Percentiles rank a stretch among this genome's conserved stretches.
phyloP scores from a whole-genome alignment of 768 basidiomycete species.

The Leccinum fibrillosum region DNA sequence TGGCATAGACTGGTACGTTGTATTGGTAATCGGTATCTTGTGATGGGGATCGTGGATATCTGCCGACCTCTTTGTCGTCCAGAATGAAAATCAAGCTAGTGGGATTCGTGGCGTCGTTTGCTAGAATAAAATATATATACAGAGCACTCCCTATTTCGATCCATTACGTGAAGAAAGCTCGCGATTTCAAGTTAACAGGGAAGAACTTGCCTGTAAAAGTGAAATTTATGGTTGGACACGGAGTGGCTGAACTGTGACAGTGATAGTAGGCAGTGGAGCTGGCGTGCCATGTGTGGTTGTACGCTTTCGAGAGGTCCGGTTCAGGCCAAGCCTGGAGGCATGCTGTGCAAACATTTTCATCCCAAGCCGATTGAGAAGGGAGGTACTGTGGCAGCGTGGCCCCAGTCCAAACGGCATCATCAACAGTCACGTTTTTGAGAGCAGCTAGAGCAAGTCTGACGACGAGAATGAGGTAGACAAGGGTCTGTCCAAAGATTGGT shows the following conservation, averaged over 20 bases:
- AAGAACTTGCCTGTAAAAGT: conserved; percentile 8
- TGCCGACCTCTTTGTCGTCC: neutral
- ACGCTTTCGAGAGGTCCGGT: neutral
- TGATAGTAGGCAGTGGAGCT: no score
- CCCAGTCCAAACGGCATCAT: neutral
- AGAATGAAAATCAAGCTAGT: conserved; percentile 7
- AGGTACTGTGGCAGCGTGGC: neutral
- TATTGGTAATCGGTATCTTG: conserved; percentile 8
- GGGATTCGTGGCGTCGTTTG: neutral
- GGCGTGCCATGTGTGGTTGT: neutral
- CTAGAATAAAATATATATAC: conserved; percentile 19
- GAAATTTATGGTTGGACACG: neutral
- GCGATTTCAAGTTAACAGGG: neutral
- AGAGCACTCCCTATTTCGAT: conserved; percentile 9
- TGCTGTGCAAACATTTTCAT: neutral
- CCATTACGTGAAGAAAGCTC: neutral
- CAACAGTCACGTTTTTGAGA: neutral
- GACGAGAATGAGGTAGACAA: neutral
- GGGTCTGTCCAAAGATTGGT: neutral
- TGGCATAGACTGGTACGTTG: conserved; percentile 11
- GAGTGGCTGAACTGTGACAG: no score
- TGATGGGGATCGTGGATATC: conserved; percentile 1
- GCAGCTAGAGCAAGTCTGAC: neutral
- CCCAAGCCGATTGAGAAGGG: no score
- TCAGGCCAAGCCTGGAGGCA: neutral